Evolutionary conservation across 768 basidiomycete genomes (phyloP), one percentile per base, ranked within the genome.

Genomic region (Rhodotorula babjevae): DNA sequence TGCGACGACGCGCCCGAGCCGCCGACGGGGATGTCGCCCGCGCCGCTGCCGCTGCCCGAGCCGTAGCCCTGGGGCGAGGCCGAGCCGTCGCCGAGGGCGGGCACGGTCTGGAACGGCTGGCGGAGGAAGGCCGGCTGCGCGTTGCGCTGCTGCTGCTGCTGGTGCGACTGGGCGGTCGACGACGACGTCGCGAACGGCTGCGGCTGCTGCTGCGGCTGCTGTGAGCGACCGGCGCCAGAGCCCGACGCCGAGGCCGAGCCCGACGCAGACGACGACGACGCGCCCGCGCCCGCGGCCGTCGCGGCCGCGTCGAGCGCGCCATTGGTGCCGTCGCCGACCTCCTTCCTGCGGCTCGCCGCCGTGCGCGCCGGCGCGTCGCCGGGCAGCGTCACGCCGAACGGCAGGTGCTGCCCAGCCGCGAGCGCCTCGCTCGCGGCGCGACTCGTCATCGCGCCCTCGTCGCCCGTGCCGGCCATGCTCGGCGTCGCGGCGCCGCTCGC

Each of bases 361-460:
- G 68, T 69, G 29, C 68, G 46, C 23, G 68, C 68, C 9, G 63
- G 57, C 4, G 46, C 40, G 23, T 69, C 68, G 12, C 56, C 62
- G 0, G 57, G 46, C 6, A 62, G 40, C 21, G 61, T n/a, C 27
- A 69, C 65, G 14, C 12, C 44, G 10, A 69, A 11, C 12, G 68
- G 68, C 18, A 18, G 3, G 44, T 46, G 44, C 44, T 46, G 14
- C 44, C 44, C 36, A 9, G 36, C 36, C 5, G 36, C 36, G 36
- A 36, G n/a, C 42, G 42, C 44, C 18, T 46, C 44, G 44, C 44
- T 46, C 44, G 44, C 44, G 44, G 36, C 36, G 36, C 36, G 36
- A 9, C 36, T 36, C 36, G 36, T 9, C n/a, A n/a, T n/a, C 5
- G 36, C 36, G 36, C 36, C 36, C 36, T 36, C 36, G 36, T 36